These are phyloP conservation scores for Backusella parvicylindrica DNA, from an alignment of 192 early-diverging fungal species.

Conservation along the genomic window DNA sequence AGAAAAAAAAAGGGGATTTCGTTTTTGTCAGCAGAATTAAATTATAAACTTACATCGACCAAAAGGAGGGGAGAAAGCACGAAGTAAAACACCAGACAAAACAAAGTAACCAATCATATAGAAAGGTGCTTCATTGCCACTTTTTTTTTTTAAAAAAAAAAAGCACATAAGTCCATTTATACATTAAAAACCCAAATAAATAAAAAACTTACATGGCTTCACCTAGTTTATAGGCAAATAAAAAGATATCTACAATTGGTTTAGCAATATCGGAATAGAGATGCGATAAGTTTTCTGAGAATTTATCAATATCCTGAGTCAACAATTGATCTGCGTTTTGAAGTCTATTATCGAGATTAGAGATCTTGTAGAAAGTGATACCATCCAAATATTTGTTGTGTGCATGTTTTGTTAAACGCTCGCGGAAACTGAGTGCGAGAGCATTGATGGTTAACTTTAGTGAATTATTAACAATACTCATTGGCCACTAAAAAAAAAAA, in stretches of 20 bases:
- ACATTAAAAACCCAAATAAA: neutral
- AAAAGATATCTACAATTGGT: conserved; percentile 67
- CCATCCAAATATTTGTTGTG: conserved; percentile 69
- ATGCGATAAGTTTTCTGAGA: conserved; percentile 62
- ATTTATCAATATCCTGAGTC: conserved; percentile 72
- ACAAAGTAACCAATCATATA: conserved; percentile 60
- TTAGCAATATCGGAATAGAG: conserved; percentile 77
- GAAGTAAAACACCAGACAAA: conserved; percentile 60
- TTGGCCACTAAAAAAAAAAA: conserved; percentile 45
- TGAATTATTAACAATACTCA: conserved; percentile 63
- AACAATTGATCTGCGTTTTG: conserved; percentile 71
- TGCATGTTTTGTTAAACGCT: conserved; percentile 54
- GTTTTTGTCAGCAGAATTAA: neutral
- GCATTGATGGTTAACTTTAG: conserved; percentile 57
- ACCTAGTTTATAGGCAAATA: conserved; percentile 73
- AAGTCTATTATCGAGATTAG: conserved; percentile 76
- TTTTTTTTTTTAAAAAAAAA: conserved; percentile 10
- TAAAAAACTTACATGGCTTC: conserved; percentile 51
- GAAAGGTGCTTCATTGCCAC: conserved; percentile 51
- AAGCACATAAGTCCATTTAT: neutral
- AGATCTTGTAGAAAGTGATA: conserved; percentile 81
- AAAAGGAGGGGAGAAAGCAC: conserved; percentile 76
- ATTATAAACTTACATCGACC: conserved; percentile 58
- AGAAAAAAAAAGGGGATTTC: neutral
- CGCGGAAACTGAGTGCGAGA: conserved; percentile 54